Evolutionary conservation across 176 grass and related monocot genomes (phyloP).

Genomic region (Paspalum notatum): DNA sequence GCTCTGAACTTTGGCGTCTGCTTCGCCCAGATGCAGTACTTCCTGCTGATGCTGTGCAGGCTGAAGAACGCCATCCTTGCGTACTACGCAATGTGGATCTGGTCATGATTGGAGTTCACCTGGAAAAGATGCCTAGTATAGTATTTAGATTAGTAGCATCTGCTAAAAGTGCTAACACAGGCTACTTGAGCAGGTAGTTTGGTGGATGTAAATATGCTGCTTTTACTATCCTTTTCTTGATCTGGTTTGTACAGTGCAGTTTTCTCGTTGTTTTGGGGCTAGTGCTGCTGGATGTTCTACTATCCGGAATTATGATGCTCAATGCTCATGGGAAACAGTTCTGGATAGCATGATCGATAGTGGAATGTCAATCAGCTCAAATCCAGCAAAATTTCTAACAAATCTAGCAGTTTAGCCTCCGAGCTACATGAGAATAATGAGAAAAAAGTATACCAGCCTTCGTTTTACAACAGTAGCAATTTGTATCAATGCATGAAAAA

Average conservation of each 20-base stretch:
- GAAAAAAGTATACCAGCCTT: too few relatives aligned
- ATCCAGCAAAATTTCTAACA: too few relatives aligned
- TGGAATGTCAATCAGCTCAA: too few relatives aligned
- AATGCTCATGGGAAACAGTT: too few relatives aligned
- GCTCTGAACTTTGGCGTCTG: constrained; percentile 32
- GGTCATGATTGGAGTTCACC: constrained; percentile 37
- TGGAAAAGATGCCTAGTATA: background rate
- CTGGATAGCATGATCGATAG: too few relatives aligned
- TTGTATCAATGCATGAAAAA: too few relatives aligned
- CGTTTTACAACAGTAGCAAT: too few relatives aligned
- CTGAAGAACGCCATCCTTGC: constrained; percentile 47
- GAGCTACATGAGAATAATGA: too few relatives aligned
- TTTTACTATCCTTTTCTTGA: background rate
- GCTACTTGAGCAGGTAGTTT: background rate
- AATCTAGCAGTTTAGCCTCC: too few relatives aligned
- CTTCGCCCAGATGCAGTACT: constrained; percentile 56
- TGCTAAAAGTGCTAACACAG: background rate
- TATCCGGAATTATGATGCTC: too few relatives aligned
- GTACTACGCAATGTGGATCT: constrained; percentile 58
- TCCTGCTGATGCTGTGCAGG: constrained; percentile 54
- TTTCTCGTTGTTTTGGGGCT: background rate
- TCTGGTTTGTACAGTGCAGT: constrained; percentile 2
- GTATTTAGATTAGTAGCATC: background rate
- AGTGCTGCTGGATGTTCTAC: background rate
- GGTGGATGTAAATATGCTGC: constrained; percentile 37